phyloP scores from a whole-genome alignment of 1,284 basidiomycete genomes.

The Leccinum solheimii region DNA sequence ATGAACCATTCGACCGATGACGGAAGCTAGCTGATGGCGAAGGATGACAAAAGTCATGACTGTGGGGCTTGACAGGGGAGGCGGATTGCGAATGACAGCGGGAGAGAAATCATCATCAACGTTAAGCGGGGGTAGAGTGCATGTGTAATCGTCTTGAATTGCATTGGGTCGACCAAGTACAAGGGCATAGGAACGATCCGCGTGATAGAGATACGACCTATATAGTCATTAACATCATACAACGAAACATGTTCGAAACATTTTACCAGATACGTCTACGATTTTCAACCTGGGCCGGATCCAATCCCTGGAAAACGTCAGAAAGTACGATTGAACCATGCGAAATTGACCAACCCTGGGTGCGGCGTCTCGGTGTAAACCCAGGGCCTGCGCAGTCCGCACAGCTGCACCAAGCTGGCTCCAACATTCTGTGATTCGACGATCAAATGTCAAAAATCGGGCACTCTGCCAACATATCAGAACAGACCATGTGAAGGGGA shows the following conservation, averaged over 20 bases:
- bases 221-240: slow-evolving; percentile 13
- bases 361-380: slow-evolving; percentile 89
- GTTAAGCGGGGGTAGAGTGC: slow-evolving; percentile 81
- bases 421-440: slow-evolving; percentile 93
- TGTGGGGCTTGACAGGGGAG: slow-evolving; percentile 73
- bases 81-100: slow-evolving; percentile 43
- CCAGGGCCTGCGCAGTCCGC: slow-evolving; percentile 91
- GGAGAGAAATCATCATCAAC: slow-evolving; percentile 67
- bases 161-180: slow-evolving; percentile 88
- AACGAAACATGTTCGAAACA: slow-evolving; percentile 4
- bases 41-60: slow-evolving; percentile 87
- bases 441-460: slow-evolving; percentile 87
- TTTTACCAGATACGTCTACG: slow-evolving; percentile 85
- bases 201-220: slow-evolving; percentile 91
- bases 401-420: slow-evolving; percentile 92
- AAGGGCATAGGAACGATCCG: slow-evolving; percentile 89
- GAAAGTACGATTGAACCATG: slow-evolving; percentile 6
- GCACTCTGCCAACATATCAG: slow-evolving; percentile 60
- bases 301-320: slow-evolving; percentile 57
- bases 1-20: slow-evolving; percentile 92
- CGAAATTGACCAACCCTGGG: slow-evolving; percentile 60
- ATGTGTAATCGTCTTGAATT: slow-evolving; percentile 86
- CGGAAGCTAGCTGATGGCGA: slow-evolving; percentile 77
- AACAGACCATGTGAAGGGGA: slow-evolving; percentile 2
- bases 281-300: slow-evolving; percentile 83